Evolutionary conservation across 805 yeast species (phyloP).

Genomic region (Saccharomycopsis capsularis): DNA sequence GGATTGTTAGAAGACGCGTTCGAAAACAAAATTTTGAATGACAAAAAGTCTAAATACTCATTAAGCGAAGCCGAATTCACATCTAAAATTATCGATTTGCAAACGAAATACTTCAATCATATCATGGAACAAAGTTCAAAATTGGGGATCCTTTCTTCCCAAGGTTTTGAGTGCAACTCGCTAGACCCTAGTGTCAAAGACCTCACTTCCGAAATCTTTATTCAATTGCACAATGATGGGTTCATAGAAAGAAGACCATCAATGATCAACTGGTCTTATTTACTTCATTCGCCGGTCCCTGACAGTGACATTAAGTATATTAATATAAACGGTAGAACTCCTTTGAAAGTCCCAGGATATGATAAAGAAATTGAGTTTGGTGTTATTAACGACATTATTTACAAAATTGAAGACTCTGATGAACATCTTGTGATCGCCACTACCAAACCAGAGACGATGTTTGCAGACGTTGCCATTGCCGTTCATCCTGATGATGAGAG

Average conservation of each 20-base stretch:
- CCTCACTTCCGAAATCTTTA: constrained; percentile 38
- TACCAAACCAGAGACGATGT: constrained; percentile 96
- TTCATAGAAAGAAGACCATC: constrained; percentile 88
- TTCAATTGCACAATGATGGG: constrained; percentile 87
- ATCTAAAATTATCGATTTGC: constrained; percentile 93
- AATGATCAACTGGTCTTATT: constrained; percentile 93
- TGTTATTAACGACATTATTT: constrained; percentile 87
- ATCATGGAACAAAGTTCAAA: constrained; percentile 77
- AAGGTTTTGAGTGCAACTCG: constrained; percentile 68
- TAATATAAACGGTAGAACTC: constrained; percentile 74
- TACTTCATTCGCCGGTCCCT: constrained; percentile 88
- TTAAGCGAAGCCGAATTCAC: constrained; percentile 37
- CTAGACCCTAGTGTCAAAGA: neutral
- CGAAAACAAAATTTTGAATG: constrained; percentile 93
- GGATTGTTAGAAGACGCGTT: constrained; percentile 97
- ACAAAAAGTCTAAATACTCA: constrained; percentile 33
- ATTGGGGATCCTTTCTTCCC: constrained; percentile 88
- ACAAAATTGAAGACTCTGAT: constrained; percentile 58
- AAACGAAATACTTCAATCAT: constrained; percentile 77
- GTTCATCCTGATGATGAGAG: constrained; percentile 94
- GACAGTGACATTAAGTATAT: constrained; percentile 95
- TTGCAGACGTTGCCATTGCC: constrained; percentile 97
- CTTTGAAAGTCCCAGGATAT: constrained; percentile 81
- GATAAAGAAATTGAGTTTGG: constrained; percentile 90
- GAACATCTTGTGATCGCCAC: constrained; percentile 91